phyloP scores from a whole-genome alignment of 805 yeast species.

The Ogataea methylovora region DNA sequence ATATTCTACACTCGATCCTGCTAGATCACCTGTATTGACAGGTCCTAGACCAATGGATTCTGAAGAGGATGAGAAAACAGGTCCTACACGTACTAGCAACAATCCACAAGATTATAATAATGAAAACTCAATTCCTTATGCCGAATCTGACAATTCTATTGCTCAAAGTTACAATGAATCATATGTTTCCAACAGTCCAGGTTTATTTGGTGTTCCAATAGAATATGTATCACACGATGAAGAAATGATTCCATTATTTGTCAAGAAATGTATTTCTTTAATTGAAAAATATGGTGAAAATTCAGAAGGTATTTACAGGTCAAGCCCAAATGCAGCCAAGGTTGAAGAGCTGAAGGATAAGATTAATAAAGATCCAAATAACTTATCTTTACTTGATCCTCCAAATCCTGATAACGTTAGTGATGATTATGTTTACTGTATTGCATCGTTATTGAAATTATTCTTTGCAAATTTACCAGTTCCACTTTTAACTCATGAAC shows the following conservation, averaged over 20 bases:
- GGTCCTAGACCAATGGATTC: conserved; percentile 18
- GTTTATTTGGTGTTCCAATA: conserved; percentile 78
- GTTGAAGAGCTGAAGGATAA: conserved; percentile 66
- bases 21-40: conserved; percentile 8
- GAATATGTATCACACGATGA: conserved; percentile 78
- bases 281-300: conserved; percentile 81
- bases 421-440: conserved; percentile 77
- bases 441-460: conserved; percentile 80
- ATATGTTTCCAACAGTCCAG: background rate
- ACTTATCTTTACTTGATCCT: conserved; percentile 41
- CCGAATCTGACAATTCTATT: conserved; percentile 2
- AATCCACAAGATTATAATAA: conserved; percentile 1
- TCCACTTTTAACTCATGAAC: conserved; percentile 65
- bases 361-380: conserved; percentile 71
- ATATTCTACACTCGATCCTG: conserved; percentile 22
- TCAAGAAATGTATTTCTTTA: conserved; percentile 78
- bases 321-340: conserved; percentile 69
- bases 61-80: background rate
- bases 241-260: conserved; percentile 87
- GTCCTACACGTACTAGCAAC: no score
- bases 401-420: conserved; percentile 48
- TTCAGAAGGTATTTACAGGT: conserved; percentile 84
- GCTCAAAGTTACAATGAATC: conserved; percentile 2
- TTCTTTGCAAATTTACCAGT: conserved; percentile 84
- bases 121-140: conserved; percentile 6